Evolutionary conservation across 2,329 filamentous ascomycete species (phyloP).

Genomic region (Apiospora kogelbergensis): DNA sequence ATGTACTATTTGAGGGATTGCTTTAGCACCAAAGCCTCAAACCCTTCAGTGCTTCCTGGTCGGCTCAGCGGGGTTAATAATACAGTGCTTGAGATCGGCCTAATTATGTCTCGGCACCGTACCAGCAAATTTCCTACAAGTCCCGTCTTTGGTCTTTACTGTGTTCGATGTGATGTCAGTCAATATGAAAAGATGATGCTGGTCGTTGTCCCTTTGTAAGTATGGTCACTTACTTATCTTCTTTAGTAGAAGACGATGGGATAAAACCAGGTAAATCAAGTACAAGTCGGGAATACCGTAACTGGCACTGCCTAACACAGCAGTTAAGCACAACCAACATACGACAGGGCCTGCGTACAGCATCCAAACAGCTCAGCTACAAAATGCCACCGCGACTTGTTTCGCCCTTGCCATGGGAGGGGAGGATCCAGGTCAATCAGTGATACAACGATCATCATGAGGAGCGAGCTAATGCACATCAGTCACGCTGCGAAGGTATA

Average conservation of each 20-base stretch:
- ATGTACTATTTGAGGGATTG: neutral
- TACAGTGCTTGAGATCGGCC: neutral
- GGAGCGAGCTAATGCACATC: conserved; percentile 7
- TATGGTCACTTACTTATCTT: neutral
- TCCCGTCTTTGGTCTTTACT: neutral
- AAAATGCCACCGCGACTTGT: neutral
- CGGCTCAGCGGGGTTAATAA: neutral
- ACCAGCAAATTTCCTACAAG: neutral
- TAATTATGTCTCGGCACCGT: conserved; percentile 2
- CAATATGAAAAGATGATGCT: neutral
- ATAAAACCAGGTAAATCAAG: neutral
- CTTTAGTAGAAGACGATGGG: neutral
- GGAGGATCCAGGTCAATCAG: neutral
- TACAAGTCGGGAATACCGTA: neutral
- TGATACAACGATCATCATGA: conserved; percentile 5
- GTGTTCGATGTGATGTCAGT: neutral
- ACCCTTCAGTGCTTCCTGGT: neutral
- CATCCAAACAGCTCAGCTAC: neutral
- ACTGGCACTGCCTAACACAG: neutral
- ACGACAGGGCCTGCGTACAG: neutral
- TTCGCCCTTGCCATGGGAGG: neutral
- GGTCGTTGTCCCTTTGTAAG: neutral
- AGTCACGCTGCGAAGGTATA: conserved; percentile 6
- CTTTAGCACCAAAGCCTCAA: neutral
- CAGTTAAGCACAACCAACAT: neutral